phyloP scores from a whole-genome alignment of 208 protist genomes.

The Trichomonas gallinae region DNA sequence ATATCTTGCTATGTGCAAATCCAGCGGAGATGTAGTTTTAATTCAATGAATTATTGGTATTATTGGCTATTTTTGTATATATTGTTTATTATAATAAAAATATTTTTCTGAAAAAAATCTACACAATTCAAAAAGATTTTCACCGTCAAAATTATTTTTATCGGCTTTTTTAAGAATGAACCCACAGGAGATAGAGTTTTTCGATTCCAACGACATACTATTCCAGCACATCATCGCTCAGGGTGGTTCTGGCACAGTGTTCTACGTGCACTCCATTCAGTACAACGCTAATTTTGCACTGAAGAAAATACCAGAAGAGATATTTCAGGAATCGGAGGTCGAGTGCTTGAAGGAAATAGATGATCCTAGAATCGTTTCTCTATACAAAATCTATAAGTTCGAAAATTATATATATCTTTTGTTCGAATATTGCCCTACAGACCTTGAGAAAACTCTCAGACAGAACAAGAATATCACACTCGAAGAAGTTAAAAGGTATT shows the following conservation, averaged over 20 bases:
- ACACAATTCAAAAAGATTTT: no score
- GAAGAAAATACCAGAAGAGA: background rate
- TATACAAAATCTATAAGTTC: background rate
- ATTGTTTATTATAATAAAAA: no score
- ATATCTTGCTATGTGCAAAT: no score
- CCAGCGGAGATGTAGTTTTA: no score
- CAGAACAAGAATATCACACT: background rate
- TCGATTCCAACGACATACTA: no score
- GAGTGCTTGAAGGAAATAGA: background rate
- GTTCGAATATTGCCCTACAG: background rate
- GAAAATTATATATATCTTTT: background rate
- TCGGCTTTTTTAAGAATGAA: no score
- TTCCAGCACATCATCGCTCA: background rate
- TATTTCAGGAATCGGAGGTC: background rate
- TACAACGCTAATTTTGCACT: background rate
- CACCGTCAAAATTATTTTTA: no score
- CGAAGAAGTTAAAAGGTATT: background rate
- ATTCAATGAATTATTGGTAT: no score
- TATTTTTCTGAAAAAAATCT: no score
- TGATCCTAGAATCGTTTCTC: background rate
- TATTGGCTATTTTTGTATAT: no score
- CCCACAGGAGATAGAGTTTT: no score
- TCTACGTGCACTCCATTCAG: background rate
- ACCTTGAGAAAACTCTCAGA: background rate
- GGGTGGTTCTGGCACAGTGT: background rate